Conservation (phyloP, 2,329 filamentous ascomycete genomes). For the Calonectria leucothoes region DNA sequence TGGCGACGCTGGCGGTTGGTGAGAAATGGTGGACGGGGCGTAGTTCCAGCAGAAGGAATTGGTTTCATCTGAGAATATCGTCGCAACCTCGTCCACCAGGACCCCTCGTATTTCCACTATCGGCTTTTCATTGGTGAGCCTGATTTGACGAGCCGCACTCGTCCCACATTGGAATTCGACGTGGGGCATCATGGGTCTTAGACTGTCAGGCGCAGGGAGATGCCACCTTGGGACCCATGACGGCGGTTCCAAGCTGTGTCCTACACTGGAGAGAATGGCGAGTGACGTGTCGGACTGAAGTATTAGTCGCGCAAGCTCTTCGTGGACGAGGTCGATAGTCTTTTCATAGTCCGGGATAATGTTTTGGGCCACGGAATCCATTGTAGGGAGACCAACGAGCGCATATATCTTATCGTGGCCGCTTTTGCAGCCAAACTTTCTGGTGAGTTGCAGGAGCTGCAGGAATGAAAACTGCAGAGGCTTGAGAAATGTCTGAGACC, state of each 20-base stretch:
- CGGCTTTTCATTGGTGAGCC: background rate
- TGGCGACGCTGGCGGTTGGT: background rate
- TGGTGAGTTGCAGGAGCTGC: background rate
- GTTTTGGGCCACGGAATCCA: background rate
- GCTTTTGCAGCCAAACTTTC: slow-evolving; percentile 1
- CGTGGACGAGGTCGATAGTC: background rate
- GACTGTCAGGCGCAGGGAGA: background rate
- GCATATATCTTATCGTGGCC: background rate
- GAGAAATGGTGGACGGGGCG: background rate
- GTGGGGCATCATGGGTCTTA: background rate
- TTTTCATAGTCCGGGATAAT: background rate
- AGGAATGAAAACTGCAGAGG: background rate
- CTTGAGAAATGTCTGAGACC: background rate
- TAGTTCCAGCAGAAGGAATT: background rate
- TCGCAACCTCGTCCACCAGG: background rate
- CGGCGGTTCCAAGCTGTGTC: background rate
- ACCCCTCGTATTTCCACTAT: background rate
- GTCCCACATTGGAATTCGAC: background rate
- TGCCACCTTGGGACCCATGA: background rate
- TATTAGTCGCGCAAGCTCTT: background rate
- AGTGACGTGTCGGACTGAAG: background rate
- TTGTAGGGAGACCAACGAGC: background rate
- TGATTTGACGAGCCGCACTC: background rate
- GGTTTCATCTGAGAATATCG: background rate
- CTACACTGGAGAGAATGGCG: background rate